Evolutionary conservation across 805 yeast species (phyloP), one percentile per base, ranked within the genome.

Genomic region (Yarrowia keelungensis): DNA sequence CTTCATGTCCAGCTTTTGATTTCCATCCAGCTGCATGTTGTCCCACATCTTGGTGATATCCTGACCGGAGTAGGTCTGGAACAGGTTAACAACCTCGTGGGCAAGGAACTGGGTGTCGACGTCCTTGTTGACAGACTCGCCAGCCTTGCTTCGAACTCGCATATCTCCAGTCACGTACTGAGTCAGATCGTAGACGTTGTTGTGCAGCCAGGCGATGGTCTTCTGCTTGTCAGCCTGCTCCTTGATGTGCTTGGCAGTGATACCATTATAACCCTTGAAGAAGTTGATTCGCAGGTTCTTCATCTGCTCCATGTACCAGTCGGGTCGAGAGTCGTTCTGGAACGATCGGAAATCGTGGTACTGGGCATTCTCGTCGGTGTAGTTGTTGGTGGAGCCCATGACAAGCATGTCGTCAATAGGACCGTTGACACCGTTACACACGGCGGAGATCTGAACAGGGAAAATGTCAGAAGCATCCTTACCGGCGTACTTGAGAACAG

Each of bases 331-430:
- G 65, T 80, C 82, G 51, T 76, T 74, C 8, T 74, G 75, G 69
- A 75, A 78, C 38, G 73, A 73, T n/a, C 83, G 71, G 74, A 80
- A 80, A 68, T 80, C 83, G 67, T 80, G 83, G 66, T 80, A 80
- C 43, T 66, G 70, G 1, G 81, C 81, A 65, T 80, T 80, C 19
- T 73, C 49, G 68, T 80, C 83, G 1, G 81, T 73, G 68, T 76
- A 78, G 70, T 80, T 81, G 19, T 64, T 69, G 8, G 71, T 56
- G 32, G 74, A 72, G 12, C 77, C 78, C 49, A 75, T 69, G 10
- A 75, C 74, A 45, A 74, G 56, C 38, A 73, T 67, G 2, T 78
- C 77, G 54, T 77, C 73, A 22, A 78, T 70, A 15, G 75, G 70
- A 4, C 81, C 80, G 38, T 76, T 73, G 35, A 69, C 70, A n/a